Conservation (phyloP, 176 grass and related monocot species). For the Oropetium thomaeum region DNA sequence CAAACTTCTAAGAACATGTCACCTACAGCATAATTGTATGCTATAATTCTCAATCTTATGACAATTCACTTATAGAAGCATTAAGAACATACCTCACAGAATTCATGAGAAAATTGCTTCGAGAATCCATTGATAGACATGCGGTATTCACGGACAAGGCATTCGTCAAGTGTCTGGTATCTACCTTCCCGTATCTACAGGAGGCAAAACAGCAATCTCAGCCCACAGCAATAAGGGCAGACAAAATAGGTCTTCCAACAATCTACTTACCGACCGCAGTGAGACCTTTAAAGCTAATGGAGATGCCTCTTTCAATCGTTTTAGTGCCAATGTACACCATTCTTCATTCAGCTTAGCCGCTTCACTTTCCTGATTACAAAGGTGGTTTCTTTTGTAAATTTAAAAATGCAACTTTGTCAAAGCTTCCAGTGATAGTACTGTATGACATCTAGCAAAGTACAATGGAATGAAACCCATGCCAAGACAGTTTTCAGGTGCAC, state of each 20-base stretch:
- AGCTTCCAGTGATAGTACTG: neutral
- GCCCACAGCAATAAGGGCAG: conserved; percentile 1
- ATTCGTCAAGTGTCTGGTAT: conserved; percentile 95
- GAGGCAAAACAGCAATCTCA: conserved; percentile 23
- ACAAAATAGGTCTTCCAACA: no score
- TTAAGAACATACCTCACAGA: conserved; percentile 63
- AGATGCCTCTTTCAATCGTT: conserved; percentile 89
- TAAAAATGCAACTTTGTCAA: neutral
- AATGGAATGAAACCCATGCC: neutral
- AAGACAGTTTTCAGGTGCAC: neutral
- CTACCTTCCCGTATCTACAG: conserved; percentile 88
- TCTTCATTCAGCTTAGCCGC: conserved; percentile 82
- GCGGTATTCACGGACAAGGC: conserved; percentile 89
- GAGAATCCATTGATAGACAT: conserved; percentile 81
- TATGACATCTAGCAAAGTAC: neutral
- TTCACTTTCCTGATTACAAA: conserved; percentile 68
- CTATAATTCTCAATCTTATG: neutral
- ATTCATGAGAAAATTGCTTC: conserved; percentile 71
- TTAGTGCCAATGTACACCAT: conserved; percentile 87
- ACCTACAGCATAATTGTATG: no score
- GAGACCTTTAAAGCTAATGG: conserved; percentile 88
- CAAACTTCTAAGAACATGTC: no score
- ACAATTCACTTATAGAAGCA: neutral
- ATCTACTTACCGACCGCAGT: conserved; percentile 84
- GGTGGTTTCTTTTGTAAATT: neutral